A percentile compares a stretch with the other conserved stretches of the same genome.
Evolutionary conservation across 106 monocot species (phyloP).

Genomic region (Dendrobium huoshanense): DNA sequence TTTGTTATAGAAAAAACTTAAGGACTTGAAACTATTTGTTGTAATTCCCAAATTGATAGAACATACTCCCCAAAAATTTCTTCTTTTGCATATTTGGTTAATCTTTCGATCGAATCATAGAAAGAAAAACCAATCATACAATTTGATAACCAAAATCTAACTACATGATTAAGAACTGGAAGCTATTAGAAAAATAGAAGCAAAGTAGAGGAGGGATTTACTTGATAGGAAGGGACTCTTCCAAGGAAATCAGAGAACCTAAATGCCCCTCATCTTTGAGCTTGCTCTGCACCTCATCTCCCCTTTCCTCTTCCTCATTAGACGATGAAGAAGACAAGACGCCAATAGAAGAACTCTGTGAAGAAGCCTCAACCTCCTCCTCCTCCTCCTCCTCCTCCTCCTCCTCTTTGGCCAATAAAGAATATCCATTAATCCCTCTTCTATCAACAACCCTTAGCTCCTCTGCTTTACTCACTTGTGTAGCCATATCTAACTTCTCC

Average conservation of each 20-base stretch:
- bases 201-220: slow-evolving; percentile 7
- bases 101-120: not conserved
- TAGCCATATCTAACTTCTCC: not conserved
- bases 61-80: no score
- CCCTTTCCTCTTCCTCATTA: slow-evolving; percentile 20
- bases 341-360: slow-evolving; percentile 29
- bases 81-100: not conserved
- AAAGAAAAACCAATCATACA: not conserved
- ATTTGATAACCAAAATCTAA: not conserved
- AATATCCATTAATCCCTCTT: not conserved
- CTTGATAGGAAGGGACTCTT: slow-evolving; percentile 70
- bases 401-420: no score
- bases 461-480: not conserved
- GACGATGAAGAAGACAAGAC: slow-evolving; percentile 13
- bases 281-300: slow-evolving; percentile 36
- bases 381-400: slow-evolving; percentile 1
- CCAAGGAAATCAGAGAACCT: slow-evolving; percentile 40
- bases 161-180: not conserved
- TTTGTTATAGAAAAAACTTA: no score
- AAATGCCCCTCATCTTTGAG: slow-evolving; percentile 14
- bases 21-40: no score
- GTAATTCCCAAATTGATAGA: no score
- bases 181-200: not conserved
- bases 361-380: slow-evolving; percentile 11
- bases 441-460: not conserved